Evolutionary conservation across 2,329 filamentous ascomycete genomes (phyloP).

Genomic region (Aspergillus flavus): DNA sequence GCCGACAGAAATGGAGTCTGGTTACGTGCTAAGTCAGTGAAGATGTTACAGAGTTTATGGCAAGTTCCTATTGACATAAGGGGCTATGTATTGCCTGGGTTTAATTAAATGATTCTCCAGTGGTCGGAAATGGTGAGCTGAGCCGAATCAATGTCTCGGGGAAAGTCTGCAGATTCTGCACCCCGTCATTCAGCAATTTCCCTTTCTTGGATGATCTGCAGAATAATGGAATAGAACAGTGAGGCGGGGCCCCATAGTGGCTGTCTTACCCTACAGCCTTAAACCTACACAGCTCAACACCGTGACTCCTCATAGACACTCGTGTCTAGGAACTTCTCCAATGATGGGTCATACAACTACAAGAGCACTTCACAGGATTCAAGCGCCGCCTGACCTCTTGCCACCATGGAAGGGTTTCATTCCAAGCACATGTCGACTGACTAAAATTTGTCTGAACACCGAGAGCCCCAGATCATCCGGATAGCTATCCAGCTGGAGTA

Average conservation of each 20-base stretch:
- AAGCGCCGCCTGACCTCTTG: neutral
- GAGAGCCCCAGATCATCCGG: neutral
- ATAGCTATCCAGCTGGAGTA: neutral
- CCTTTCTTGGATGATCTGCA: neutral
- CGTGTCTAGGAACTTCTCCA: neutral
- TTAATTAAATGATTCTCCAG: neutral
- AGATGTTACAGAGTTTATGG: constrained; percentile 24
- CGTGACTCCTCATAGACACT: neutral
- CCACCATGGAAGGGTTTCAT: neutral
- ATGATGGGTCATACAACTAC: neutral
- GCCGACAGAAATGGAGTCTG: constrained; percentile 9
- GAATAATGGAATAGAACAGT: neutral
- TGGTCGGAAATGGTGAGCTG: neutral
- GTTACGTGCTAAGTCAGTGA: constrained; percentile 23
- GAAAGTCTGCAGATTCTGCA: neutral
- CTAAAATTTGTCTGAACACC: neutral
- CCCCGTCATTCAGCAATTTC: neutral
- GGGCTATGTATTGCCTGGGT: constrained; percentile 25
- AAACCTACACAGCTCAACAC: neutral
- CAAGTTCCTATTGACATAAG: constrained; percentile 23
- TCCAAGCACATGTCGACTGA: constrained; percentile 3
- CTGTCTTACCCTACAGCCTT: neutral
- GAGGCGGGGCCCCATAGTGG: neutral
- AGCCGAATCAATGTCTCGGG: constrained; percentile 1
- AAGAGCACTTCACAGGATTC: neutral